Evolutionary conservation across 495 filamentous ascomycete genomes (phyloP).

Genomic region (Xylaria castorea): DNA sequence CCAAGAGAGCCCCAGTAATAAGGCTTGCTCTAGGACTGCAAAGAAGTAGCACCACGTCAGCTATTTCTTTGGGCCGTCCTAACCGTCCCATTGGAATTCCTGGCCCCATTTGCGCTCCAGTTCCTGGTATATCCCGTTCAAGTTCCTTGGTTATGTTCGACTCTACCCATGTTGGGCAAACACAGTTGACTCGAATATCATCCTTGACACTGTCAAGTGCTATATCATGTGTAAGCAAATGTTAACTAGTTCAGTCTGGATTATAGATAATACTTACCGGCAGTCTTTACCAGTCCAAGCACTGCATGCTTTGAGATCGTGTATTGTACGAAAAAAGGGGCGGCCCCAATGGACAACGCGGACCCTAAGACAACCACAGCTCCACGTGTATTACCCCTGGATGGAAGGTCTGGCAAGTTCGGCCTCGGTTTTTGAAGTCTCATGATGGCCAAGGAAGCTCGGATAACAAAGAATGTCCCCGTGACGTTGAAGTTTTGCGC

Average conservation of each 20-base stretch:
- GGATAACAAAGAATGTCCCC: conserved; percentile 28
- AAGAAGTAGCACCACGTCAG: conserved; percentile 58
- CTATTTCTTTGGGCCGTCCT: conserved; percentile 57
- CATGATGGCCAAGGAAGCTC: conserved; percentile 18
- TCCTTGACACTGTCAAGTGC: conserved; percentile 37
- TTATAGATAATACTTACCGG: conserved; percentile 35
- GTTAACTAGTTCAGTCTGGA: not conserved
- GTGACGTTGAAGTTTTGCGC: conserved; percentile 32
- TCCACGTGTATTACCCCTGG: conserved; percentile 38
- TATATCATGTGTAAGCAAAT: not conserved
- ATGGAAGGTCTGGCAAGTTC: not conserved
- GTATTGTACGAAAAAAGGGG: conserved; percentile 42
- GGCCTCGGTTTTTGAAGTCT: not conserved
- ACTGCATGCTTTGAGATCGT: conserved; percentile 58
- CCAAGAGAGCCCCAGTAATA: conserved; percentile 51
- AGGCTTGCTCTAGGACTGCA: conserved; percentile 56
- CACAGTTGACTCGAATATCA: conserved; percentile 60
- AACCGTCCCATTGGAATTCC: conserved; percentile 59
- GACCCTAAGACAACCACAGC: conserved; percentile 57
- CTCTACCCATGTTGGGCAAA: conserved; percentile 60
- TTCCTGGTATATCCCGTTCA: conserved; percentile 45
- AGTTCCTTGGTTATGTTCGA: conserved; percentile 49
- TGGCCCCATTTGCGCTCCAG: conserved; percentile 47
- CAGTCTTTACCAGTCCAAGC: conserved; percentile 54
- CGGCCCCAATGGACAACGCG: conserved; percentile 46